These are phyloP conservation scores for Globisporangium echinulatum DNA, from an alignment of 352 stramenopile genomes.

Conservation along the genomic window DNA sequence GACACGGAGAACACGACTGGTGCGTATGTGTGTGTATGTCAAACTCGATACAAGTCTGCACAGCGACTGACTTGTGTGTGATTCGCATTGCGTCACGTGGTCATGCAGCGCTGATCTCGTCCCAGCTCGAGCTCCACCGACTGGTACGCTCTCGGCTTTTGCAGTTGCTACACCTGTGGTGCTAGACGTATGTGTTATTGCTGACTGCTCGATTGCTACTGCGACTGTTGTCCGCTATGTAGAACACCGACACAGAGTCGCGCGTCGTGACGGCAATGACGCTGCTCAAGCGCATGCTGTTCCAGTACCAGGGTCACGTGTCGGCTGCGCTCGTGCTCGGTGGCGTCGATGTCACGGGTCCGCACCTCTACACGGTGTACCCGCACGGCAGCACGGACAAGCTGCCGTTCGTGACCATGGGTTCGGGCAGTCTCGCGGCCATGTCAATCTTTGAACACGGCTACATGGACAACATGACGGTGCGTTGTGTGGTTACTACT, in stretches of 20 bases:
- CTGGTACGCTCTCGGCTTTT: constrained; percentile 48
- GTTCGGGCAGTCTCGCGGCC: constrained; percentile 95
- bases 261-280: constrained; percentile 97
- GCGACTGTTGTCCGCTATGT: not conserved
- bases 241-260: constrained; percentile 82
- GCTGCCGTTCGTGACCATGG: constrained; percentile 98
- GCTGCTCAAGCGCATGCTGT: constrained; percentile 96
- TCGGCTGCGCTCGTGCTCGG: constrained; percentile 96
- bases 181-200: too few relatives aligned
- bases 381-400: constrained; percentile 96
- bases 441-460: constrained; percentile 96
- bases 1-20: constrained; percentile 94
- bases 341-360: constrained; percentile 94
- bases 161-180: too few relatives aligned
- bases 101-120: constrained; percentile 53
- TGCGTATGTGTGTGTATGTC: not conserved
- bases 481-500: constrained; percentile 8
- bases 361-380: constrained; percentile 98
- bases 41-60: too few relatives aligned
- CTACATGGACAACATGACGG: constrained; percentile 94
- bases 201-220: too few relatives aligned
- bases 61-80: too few relatives aligned
- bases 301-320: constrained; percentile 95
- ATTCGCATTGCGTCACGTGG: too few relatives aligned
- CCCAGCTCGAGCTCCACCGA: constrained; percentile 94